Evolutionary conservation across 2,329 filamentous ascomycete genomes (phyloP), one percentile per base, ranked within the genome.

Genomic region (Aaosphaeria arxii): DNA sequence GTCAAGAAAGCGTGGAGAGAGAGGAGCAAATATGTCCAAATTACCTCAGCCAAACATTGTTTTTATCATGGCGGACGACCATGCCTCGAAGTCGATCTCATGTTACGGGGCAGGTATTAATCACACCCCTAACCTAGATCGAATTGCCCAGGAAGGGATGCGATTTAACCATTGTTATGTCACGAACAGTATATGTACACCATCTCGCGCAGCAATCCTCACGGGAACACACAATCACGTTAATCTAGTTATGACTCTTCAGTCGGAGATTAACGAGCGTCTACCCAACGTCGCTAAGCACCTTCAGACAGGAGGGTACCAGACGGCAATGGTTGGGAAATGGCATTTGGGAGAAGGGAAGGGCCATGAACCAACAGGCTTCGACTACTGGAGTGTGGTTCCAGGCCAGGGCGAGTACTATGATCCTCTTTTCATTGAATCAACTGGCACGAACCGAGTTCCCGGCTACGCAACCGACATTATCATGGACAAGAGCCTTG

Each of bases 61-160:
- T 46, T 80, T 80, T 63, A 78, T 80, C 59, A 77, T 80, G 74
- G 77, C 77, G 0, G 77, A 80, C 60, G 77, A 80, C 62, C 77
- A 80, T 66, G 77, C 77, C 6, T 63, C 74, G 40, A 79, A 80
- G 54, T 66, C 76, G 11, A 79, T 78, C 42, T 71, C 66, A 13
- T 69, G 66, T 49, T 80, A 80, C 38, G 77, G 77, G 3, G 74
- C 76, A 1, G 74, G 73, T 4, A 79, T 81, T 56, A 80, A 80
- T 56, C 47, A 70, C 44, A 80, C 77, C 1, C 77, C 78, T 5
- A 75, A 80, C 52, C 64, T 81, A 17, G 77, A 80, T 54, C 70
- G 77, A 0, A 53, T 80, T 4, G 77, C 77, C 0, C 64, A 57
- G 1, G 76, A 79, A 48, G 77, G 77, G 11, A 77, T 79, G 73